phyloP scores from a whole-genome alignment of 495 filamentous ascomycete genomes.

The Stereocaulon alpinum region DNA sequence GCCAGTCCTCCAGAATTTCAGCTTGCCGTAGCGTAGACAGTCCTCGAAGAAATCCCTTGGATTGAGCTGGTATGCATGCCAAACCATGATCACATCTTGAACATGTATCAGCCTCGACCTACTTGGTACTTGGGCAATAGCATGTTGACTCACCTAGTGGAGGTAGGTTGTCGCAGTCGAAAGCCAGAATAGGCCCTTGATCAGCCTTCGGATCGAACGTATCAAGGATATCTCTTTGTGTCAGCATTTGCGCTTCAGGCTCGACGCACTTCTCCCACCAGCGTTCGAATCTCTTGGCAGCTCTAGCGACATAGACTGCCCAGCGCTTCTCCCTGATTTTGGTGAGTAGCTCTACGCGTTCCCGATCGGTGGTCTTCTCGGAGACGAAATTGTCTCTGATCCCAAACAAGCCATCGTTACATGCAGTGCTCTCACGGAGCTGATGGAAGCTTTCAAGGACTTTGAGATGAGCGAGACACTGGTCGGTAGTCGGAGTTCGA shows the following conservation, averaged over 20 bases:
- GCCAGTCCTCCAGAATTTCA: constrained; percentile 50
- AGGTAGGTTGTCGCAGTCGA: constrained; percentile 19
- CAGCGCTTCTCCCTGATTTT: constrained; percentile 67
- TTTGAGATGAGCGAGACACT: constrained; percentile 68
- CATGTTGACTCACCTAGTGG: constrained; percentile 16
- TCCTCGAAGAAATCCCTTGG: constrained; percentile 72
- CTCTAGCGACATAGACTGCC: constrained; percentile 63
- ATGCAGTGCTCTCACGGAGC: constrained; percentile 55
- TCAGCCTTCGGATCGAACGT: background rate
- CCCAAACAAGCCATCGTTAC: constrained; percentile 53
- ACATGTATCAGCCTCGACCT: background rate
- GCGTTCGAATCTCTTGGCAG: constrained; percentile 58
- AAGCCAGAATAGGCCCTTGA: background rate
- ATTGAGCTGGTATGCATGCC: constrained; percentile 81
- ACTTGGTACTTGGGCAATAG: background rate
- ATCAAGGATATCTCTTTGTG: background rate
- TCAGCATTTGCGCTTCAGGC: constrained; percentile 1
- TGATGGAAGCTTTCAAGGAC: constrained; percentile 59
- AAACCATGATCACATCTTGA: constrained; percentile 78
- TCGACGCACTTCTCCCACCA: constrained; percentile 50
- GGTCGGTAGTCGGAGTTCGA: constrained; percentile 24
- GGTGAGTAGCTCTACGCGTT: constrained; percentile 20
- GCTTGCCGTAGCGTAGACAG: constrained; percentile 51
- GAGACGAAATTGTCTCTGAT: constrained; percentile 39
- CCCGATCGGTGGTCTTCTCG: constrained; percentile 15